A percentile compares a stretch with the other conserved stretches of the same genome.
Evolutionary conservation across 192 early-diverging fungal genomes (phyloP).

Genomic region (Gryganskiella cystojenkinii): DNA sequence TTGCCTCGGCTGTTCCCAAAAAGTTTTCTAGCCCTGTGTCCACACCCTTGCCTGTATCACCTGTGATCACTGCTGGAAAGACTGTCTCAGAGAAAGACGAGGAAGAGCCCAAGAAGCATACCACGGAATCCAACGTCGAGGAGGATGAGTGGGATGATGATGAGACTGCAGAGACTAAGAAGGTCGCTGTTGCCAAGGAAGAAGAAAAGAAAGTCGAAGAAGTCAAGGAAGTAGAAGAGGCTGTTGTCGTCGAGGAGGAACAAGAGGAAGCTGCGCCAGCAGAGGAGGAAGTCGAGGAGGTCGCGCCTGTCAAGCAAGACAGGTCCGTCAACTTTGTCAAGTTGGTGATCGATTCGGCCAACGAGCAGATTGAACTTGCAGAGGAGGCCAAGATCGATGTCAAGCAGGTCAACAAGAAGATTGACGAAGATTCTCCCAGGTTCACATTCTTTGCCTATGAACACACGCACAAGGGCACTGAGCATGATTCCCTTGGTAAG

Average conservation of each 20-base stretch:
- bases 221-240: neutral
- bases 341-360: constrained; percentile 62
- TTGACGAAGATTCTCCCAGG: constrained; percentile 74
- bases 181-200: constrained; percentile 1
- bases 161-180: constrained; percentile 8
- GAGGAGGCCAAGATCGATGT: constrained; percentile 54
- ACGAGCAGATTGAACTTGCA: constrained; percentile 66
- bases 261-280: neutral
- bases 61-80: constrained; percentile 21
- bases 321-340: constrained; percentile 69
- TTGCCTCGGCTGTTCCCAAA: constrained; percentile 19
- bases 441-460: constrained; percentile 74
- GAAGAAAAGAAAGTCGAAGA: constrained; percentile 7
- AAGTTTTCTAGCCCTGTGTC: constrained; percentile 39
- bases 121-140: constrained; percentile 9
- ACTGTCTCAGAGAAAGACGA: neutral
- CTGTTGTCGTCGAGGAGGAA: neutral
- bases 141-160: constrained; percentile 51
- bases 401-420: constrained; percentile 56
- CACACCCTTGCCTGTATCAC: constrained; percentile 42
- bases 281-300: constrained; percentile 7
- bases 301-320: constrained; percentile 19
- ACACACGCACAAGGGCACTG: constrained; percentile 57
- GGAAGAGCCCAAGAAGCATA: constrained; percentile 1
- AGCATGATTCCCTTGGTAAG: constrained; percentile 58